Percentiles rank a stretch among this genome's conserved stretches.
Evolutionary conservation across 1,139 yeast species (phyloP).

Genomic region (Yamadazyma dushanensis): DNA sequence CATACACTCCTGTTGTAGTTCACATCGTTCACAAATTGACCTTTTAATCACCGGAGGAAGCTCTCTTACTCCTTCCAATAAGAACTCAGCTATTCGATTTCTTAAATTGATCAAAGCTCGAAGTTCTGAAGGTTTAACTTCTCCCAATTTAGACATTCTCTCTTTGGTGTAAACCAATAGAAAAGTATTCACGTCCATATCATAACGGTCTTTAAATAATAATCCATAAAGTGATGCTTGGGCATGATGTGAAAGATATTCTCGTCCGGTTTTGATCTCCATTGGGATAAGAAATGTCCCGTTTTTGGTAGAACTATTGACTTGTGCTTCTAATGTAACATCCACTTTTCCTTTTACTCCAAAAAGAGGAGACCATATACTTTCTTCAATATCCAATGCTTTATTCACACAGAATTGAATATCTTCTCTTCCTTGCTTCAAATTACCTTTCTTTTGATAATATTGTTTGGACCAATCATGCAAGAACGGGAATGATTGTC

Average conservation of each 20-base stretch:
- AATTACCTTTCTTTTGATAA: constrained; percentile 29
- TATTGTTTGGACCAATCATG: constrained; percentile 62
- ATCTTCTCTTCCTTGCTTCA: constrained; percentile 38
- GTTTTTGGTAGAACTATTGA: constrained; percentile 22
- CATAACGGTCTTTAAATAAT: constrained; percentile 77
- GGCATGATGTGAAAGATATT: constrained; percentile 71
- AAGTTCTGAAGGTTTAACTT: constrained; percentile 56
- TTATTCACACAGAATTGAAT: constrained; percentile 56
- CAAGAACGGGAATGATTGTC: constrained; percentile 54
- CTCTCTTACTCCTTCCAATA: constrained; percentile 49
- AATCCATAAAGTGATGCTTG: constrained; percentile 87
- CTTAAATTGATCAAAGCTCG: constrained; percentile 66
- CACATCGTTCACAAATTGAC: constrained; percentile 69
- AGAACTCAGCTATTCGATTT: constrained; percentile 63
- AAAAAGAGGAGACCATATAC: constrained; percentile 85
- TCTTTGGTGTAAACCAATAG: constrained; percentile 74
- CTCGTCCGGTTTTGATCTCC: constrained; percentile 86
- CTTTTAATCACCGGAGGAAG: constrained; percentile 63
- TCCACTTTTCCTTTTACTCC: constrained; percentile 94
- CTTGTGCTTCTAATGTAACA: constrained; percentile 70
- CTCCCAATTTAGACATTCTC: constrained; percentile 55
- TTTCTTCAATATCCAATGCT: constrained; percentile 83
- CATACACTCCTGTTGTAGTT: constrained; percentile 64
- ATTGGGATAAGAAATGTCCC: constrained; percentile 66
- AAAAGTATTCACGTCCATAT: constrained; percentile 61